Conservation (phyloP, 2,329 filamentous ascomycete genomes). For the Lomentospora prolificans region DNA sequence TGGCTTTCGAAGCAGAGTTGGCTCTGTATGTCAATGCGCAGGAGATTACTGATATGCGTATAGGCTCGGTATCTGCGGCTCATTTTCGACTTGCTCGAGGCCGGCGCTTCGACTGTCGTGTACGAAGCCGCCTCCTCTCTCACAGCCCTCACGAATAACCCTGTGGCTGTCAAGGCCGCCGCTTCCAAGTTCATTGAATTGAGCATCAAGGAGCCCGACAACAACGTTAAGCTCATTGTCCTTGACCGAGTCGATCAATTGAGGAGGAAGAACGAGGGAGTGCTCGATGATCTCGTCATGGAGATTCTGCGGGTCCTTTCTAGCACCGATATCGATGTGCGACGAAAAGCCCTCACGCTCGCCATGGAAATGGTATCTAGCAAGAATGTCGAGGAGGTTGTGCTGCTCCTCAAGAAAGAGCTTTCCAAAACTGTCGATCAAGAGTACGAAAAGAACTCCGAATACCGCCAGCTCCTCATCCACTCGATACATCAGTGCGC, state of each 20-base stretch:
- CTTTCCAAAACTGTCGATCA: conserved; percentile 95
- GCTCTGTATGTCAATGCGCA: too few species aligned
- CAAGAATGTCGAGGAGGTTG: conserved; percentile 97
- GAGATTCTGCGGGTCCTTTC: conserved; percentile 91
- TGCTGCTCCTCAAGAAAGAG: conserved; percentile 93
- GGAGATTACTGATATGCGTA: conserved; percentile 17
- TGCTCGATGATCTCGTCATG: conserved; percentile 92
- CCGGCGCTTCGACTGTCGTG: conserved; percentile 84
- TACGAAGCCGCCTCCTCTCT: conserved; percentile 96
- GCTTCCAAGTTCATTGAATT: conserved; percentile 94
- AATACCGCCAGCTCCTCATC: conserved; percentile 90
- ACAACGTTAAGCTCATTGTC: conserved; percentile 98
- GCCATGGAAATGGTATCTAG: conserved; percentile 97
- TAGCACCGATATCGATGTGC: conserved; percentile 91
- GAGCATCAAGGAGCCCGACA: conserved; percentile 94
- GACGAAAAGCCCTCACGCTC: conserved; percentile 80
- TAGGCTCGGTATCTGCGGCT: conserved; percentile 82
- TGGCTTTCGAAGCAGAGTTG: conserved; percentile 13
- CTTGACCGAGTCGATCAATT: conserved; percentile 86
- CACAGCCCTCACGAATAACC: conserved; percentile 88
- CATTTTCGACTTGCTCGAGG: conserved; percentile 94
- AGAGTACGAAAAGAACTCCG: conserved; percentile 95
- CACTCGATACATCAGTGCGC: conserved; percentile 97
- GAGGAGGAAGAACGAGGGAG: conserved; percentile 77
- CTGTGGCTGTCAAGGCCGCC: conserved; percentile 93